Conservation (phyloP, 1,284 basidiomycete genomes). For the Melampsora abietis-canadensis region DNA sequence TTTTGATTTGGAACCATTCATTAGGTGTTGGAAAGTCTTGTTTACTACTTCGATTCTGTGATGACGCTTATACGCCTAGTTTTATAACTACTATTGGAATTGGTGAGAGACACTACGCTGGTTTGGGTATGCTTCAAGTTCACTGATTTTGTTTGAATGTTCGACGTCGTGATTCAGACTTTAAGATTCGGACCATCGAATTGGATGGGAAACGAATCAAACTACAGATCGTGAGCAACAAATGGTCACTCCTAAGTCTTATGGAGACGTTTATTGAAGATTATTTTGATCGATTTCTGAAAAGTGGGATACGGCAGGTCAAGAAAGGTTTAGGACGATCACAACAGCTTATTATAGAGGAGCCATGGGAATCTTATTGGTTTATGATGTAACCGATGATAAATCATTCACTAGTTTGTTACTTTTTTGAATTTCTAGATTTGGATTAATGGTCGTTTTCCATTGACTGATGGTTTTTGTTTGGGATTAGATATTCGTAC, state of each 20-base stretch:
- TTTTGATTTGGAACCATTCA: neutral
- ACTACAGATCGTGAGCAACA: conserved; percentile 77
- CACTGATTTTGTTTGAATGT: too few species aligned
- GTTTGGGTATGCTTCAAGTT: too few species aligned
- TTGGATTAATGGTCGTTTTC: neutral
- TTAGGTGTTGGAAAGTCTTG: conserved; percentile 86
- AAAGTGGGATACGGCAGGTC: conserved; percentile 97
- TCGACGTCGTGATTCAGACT: too few species aligned
- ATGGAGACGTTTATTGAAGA: too few species aligned
- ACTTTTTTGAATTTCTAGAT: too few species aligned
- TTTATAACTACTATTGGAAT: conserved; percentile 97
- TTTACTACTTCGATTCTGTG: conserved; percentile 95
- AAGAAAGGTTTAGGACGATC: conserved; percentile 98
- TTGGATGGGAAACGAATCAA: conserved; percentile 94
- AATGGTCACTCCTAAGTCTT: conserved; percentile 24
- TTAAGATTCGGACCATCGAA: conserved; percentile 95
- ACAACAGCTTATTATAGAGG: conserved; percentile 99
- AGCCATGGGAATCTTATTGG: conserved; percentile 97
- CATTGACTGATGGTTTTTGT: neutral
- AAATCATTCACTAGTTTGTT: conserved; percentile 90
- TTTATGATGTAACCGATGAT: conserved; percentile 98
- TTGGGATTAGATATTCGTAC: conserved; percentile 80
- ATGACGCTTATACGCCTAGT: conserved; percentile 98
- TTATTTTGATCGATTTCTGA: too few species aligned
- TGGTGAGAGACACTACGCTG: too few species aligned